A percentile compares a stretch with the other conserved stretches of the same genome.
Conservation (phyloP, 441 rosid species). For the Populus hybrid region DNA sequence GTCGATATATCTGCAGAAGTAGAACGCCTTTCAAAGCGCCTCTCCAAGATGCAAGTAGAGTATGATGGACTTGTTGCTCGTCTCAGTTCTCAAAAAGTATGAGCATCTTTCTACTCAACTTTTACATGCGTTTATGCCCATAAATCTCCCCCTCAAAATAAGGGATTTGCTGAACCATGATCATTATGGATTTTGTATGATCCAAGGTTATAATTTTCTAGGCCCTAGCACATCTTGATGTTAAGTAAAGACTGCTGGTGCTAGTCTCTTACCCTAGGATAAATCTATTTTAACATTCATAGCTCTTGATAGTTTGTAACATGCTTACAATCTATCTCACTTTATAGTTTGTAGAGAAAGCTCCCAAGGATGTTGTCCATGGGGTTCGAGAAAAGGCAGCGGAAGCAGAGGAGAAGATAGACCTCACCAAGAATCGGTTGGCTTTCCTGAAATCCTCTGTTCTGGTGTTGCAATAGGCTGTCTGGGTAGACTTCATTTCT, state of each 20-base stretch:
- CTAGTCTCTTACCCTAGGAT: background rate
- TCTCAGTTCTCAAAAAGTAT: constrained; percentile 72
- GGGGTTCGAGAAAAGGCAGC: constrained; percentile 77
- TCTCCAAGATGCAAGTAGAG: constrained; percentile 82
- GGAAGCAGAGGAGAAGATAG: constrained; percentile 83
- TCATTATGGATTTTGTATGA: background rate
- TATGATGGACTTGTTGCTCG: constrained; percentile 69
- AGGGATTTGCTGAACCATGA: background rate
- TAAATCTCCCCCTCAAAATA: background rate
- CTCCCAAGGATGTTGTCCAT: constrained; percentile 79
- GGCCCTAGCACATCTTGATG: background rate
- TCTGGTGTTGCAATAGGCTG: constrained; percentile 45
- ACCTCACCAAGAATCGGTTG: constrained; percentile 72
- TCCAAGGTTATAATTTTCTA: background rate
- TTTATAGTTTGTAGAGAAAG: constrained; percentile 75
- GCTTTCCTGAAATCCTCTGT: constrained; percentile 68
- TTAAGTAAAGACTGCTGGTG: background rate
- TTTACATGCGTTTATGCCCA: constrained; percentile 3
- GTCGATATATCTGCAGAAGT: constrained; percentile 88
- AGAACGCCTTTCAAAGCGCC: constrained; percentile 83
- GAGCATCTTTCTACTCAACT: constrained; percentile 8
- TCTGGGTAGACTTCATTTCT: constrained; percentile 3
- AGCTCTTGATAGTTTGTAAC: background rate
- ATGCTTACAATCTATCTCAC: constrained; percentile 1
- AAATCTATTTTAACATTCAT: background rate